Evolutionary conservation across 306 rosid species (phyloP).

Genomic region (Astragalus glycyphyllos): DNA sequence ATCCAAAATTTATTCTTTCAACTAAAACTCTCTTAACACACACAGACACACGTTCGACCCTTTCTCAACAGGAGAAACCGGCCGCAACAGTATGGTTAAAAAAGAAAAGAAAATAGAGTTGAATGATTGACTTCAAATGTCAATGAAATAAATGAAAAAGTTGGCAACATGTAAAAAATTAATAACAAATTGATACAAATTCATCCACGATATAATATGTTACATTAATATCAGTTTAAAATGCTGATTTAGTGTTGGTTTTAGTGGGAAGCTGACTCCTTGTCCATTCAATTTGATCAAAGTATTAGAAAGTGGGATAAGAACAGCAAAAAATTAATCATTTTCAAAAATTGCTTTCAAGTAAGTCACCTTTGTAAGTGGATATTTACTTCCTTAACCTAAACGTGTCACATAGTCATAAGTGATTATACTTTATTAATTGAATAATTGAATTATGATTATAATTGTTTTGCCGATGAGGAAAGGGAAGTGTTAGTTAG

Average conservation of each 20-base stretch:
- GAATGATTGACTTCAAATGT: too few species aligned
- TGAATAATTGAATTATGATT: background rate
- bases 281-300: constrained; percentile 39
- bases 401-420: constrained; percentile 31
- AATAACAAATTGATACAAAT: background rate
- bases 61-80: too few species aligned
- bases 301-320: constrained; percentile 20
- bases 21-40: too few species aligned
- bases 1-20: too few species aligned
- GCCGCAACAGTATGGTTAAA: too few species aligned
- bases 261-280: constrained; percentile 61
- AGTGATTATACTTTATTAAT: constrained; percentile 20
- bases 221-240: constrained; percentile 19
- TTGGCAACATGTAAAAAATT: background rate
- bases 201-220: constrained; percentile 35
- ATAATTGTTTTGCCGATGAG: constrained; percentile 11
- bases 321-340: constrained; percentile 25
- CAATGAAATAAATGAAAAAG: background rate
- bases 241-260: constrained; percentile 12
- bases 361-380: constrained; percentile 43
- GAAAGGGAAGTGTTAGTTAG: constrained; percentile 43
- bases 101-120: too few species aligned
- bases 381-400: constrained; percentile 30
- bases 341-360: constrained; percentile 33
- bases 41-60: too few species aligned